Conservation (phyloP, 2,329 filamentous ascomycete genomes). For the Neonectria hederae region DNA sequence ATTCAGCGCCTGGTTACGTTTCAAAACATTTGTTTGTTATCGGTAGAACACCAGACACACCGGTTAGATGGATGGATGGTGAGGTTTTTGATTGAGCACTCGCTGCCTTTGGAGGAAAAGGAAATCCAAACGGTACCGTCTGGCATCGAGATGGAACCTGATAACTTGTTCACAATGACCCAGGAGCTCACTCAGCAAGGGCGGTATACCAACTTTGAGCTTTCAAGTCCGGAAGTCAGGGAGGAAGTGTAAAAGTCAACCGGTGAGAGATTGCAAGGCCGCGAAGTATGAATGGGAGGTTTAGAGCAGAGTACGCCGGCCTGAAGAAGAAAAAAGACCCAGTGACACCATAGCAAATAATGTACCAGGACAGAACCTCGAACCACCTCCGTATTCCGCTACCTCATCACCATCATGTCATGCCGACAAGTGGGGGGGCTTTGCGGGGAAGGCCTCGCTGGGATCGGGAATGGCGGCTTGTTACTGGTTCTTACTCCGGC, state of each 20-base stretch:
- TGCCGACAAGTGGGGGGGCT: neutral
- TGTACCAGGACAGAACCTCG: neutral
- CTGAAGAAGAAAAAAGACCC: no score
- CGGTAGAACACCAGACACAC: constrained; percentile 20
- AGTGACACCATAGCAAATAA: neutral
- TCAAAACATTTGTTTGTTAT: constrained; percentile 31
- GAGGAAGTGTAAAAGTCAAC: no score
- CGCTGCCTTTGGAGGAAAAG: constrained; percentile 18
- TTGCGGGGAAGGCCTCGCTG: neutral
- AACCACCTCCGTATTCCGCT: neutral
- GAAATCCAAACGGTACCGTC: neutral
- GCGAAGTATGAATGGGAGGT: no score
- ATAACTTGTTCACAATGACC: neutral
- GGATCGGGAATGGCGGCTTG: neutral
- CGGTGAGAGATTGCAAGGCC: no score
- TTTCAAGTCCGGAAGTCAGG: no score
- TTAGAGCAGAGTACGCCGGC: neutral
- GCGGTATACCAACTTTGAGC: no score
- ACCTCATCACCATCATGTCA: neutral
- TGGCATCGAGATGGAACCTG: neutral
- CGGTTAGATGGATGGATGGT: constrained; percentile 35
- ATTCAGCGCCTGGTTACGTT: constrained; percentile 29
- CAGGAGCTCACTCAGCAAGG: neutral
- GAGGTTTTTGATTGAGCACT: constrained; percentile 29
- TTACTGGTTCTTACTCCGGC: neutral